These are phyloP conservation scores for Pleurotus pulmonarius DNA, from an alignment of 768 basidiomycete species.

Conservation along the genomic window DNA sequence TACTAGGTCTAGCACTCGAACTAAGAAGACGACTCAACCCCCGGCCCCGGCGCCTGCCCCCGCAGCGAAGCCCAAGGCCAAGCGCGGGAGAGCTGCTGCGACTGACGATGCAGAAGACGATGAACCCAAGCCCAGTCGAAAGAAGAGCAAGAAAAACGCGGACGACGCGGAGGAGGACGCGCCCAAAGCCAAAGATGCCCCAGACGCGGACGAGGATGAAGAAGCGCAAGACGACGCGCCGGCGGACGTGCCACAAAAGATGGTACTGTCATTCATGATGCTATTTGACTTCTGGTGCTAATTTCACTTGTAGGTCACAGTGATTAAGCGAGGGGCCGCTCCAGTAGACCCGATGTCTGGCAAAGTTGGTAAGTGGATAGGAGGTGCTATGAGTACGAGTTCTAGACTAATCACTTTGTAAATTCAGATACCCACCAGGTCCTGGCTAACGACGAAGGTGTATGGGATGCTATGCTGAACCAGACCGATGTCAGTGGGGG, in stretches of 20 bases:
- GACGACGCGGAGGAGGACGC: conserved; percentile 18
- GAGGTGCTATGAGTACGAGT: background rate
- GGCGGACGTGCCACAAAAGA: conserved; percentile 34
- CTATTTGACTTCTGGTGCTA: conserved; percentile 2
- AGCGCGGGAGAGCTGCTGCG: conserved; percentile 24
- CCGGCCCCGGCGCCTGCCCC: conserved; percentile 16
- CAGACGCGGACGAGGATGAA: conserved; percentile 22
- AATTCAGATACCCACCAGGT: conserved; percentile 48
- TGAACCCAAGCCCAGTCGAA: conserved; percentile 22
- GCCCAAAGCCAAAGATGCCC: background rate
- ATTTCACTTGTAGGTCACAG: conserved; percentile 20
- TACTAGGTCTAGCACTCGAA: conserved; percentile 35
- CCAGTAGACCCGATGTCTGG: conserved; percentile 49
- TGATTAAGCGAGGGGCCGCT: conserved; percentile 51
- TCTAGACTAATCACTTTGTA: background rate
- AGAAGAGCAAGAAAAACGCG: conserved; percentile 22
- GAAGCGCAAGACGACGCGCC: conserved; percentile 15
- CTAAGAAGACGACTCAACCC: conserved; percentile 22
- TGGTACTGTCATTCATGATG: conserved; percentile 25
- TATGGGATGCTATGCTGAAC: conserved; percentile 63
- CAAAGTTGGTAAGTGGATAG: conserved; percentile 38
- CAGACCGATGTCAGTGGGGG: conserved; percentile 49
- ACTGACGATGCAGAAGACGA: conserved; percentile 24
- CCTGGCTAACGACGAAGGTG: conserved; percentile 31
- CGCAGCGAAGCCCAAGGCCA: conserved; percentile 19